Evolutionary conservation across 2,329 filamentous ascomycete genomes (phyloP).

Genomic region (Aspergillus hiratsukae): DNA sequence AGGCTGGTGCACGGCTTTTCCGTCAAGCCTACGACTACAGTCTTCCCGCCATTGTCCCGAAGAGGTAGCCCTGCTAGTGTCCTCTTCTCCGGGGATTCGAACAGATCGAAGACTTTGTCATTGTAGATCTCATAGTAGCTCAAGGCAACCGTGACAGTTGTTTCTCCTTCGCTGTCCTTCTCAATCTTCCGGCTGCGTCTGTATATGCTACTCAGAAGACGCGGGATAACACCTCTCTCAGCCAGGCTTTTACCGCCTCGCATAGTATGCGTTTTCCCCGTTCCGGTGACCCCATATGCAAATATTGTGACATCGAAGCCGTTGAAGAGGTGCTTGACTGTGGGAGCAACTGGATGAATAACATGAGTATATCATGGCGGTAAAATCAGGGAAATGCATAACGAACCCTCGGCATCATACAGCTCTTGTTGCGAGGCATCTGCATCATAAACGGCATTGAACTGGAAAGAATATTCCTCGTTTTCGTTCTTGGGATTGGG

Average conservation of each 20-base stretch:
- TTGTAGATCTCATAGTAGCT: conserved; percentile 98
- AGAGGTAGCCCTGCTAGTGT: conserved; percentile 75
- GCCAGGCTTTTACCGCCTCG: conserved; percentile 80
- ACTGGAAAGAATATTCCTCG: conserved; percentile 90
- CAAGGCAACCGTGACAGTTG: conserved; percentile 67
- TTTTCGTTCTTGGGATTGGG: conserved; percentile 89
- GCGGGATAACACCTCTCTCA: conserved; percentile 82
- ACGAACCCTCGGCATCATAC: conserved; percentile 80
- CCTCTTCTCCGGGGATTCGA: conserved; percentile 82
- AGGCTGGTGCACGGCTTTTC: conserved; percentile 77
- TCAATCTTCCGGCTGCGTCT: conserved; percentile 77
- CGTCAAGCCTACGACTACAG: conserved; percentile 77
- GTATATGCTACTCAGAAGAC: conserved; percentile 80
- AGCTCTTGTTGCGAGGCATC: conserved; percentile 76
- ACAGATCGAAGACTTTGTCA: conserved; percentile 88
- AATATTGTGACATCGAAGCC: conserved; percentile 87
- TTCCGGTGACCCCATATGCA: conserved; percentile 88
- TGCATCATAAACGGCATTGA: conserved; percentile 87
- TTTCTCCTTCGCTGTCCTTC: conserved; percentile 70
- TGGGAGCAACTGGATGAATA: conserved; percentile 67
- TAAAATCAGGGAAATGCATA: conserved; percentile 2
- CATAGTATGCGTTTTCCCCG: conserved; percentile 96
- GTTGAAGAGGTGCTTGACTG: conserved; percentile 81
- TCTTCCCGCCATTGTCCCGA: conserved; percentile 81
- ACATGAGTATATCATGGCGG: conserved; percentile 14